A percentile compares a stretch with the other conserved stretches of the same genome.
These are phyloP conservation scores for Calocera viscosa DNA, from an alignment of 768 basidiomycete genomes.

Conservation along the genomic window DNA sequence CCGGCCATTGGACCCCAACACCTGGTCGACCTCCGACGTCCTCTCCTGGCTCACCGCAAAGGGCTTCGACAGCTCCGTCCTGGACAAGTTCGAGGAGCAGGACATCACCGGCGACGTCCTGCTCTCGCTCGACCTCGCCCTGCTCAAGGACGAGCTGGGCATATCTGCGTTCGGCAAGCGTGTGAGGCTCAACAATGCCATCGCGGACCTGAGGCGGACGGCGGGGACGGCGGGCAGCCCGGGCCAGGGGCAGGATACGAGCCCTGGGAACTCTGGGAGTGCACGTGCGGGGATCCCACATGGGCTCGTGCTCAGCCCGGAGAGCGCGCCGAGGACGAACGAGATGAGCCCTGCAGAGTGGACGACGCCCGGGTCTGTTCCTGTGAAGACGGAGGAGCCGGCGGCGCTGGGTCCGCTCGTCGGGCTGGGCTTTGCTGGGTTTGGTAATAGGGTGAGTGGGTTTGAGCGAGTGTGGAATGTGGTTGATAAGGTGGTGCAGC, in stretches of 20 bases:
- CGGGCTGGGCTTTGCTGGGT: background rate
- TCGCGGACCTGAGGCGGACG: slow-evolving; percentile 69
- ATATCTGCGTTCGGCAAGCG: slow-evolving; percentile 92
- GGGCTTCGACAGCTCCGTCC: slow-evolving; percentile 73
- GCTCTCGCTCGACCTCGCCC: slow-evolving; percentile 79
- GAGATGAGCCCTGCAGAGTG: slow-evolving; percentile 24
- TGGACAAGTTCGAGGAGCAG: slow-evolving; percentile 89
- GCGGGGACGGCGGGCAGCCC: slow-evolving; percentile 27
- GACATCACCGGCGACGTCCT: slow-evolving; percentile 97
- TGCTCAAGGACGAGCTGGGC: slow-evolving; percentile 87
- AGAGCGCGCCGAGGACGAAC: slow-evolving; percentile 26
- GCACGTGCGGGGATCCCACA: slow-evolving; percentile 13
- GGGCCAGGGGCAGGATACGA: slow-evolving; percentile 21
- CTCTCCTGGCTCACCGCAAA: slow-evolving; percentile 73
- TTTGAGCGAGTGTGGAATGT: background rate
- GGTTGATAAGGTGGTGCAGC: background rate
- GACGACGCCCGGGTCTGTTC: slow-evolving; percentile 15
- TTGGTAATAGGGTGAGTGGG: background rate
- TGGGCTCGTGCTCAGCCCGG: slow-evolving; percentile 24
- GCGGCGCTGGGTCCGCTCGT: background rate
- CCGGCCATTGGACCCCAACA: slow-evolving; percentile 32
- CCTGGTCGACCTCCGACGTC: slow-evolving; percentile 73
- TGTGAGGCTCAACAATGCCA: slow-evolving; percentile 82
- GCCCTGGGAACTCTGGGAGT: background rate
- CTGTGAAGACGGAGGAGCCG: background rate